Evolutionary conservation across 2,329 filamentous ascomycete genomes (phyloP).

Genomic region (Trichoderma asperellum): DNA sequence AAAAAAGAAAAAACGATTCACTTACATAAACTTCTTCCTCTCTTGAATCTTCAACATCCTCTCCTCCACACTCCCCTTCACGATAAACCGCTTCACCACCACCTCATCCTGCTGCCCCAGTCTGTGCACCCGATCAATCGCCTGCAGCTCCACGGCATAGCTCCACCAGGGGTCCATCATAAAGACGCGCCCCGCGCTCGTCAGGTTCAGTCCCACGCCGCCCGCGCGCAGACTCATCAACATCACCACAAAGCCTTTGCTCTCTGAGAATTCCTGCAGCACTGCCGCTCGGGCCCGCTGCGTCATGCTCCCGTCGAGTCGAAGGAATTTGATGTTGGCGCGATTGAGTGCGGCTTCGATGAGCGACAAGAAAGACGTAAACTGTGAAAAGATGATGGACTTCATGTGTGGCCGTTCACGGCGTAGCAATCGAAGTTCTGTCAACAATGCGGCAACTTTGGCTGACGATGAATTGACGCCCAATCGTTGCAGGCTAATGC

Average conservation of each 20-base stretch:
- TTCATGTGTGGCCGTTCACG: conserved; percentile 71
- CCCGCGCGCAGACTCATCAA: conserved; percentile 86
- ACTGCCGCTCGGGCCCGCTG: conserved; percentile 84
- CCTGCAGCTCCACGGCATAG: conserved; percentile 94
- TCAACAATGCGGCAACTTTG: conserved; percentile 81
- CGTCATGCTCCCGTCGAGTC: conserved; percentile 87
- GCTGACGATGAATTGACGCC: conserved; percentile 74
- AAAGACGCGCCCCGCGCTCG: conserved; percentile 84
- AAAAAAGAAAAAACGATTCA: conserved; percentile 35
- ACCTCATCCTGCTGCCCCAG: conserved; percentile 94
- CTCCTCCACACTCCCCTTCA: conserved; percentile 89
- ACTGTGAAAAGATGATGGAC: conserved; percentile 94
- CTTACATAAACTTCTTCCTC: conserved; percentile 92
- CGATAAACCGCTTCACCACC: conserved; percentile 83
- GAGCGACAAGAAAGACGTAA: conserved; percentile 92
- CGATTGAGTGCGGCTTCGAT: conserved; percentile 79
- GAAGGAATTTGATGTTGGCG: conserved; percentile 76
- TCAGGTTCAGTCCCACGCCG: conserved; percentile 91
- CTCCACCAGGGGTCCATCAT: conserved; percentile 99
- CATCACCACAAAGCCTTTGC: conserved; percentile 68
- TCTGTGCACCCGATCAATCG: conserved; percentile 94
- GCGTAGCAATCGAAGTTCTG: conserved; percentile 71
- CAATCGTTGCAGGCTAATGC: conserved; percentile 64
- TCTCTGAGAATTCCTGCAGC: conserved; percentile 69
- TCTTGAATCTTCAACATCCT: conserved; percentile 94